These are phyloP conservation scores for Wallacemonas sp. DNA, from an alignment of 208 protist genomes.

Conservation along the genomic window DNA sequence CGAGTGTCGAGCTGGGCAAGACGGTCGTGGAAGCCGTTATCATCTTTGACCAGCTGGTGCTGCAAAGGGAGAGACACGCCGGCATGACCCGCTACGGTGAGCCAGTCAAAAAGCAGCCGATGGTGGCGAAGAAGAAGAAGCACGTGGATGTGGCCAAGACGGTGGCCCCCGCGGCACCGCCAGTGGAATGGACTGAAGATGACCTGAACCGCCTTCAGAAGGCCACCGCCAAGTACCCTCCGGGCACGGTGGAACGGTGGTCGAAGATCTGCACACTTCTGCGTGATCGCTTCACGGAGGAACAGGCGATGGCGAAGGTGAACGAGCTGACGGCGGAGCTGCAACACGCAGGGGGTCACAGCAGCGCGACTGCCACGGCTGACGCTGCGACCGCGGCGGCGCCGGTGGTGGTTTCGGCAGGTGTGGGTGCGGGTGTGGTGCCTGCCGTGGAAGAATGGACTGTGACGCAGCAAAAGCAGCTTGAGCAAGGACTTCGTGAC, in stretches of 20 bases:
- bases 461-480: constrained; percentile 93
- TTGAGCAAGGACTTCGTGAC: constrained; percentile 92
- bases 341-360: constrained; percentile 24
- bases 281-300: constrained; percentile 75
- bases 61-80: constrained; percentile 57
- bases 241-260: constrained; percentile 92
- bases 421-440: too few species aligned
- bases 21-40: constrained; percentile 58
- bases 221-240: constrained; percentile 93
- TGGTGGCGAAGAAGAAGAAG: constrained; percentile 16
- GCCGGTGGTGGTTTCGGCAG: too few species aligned
- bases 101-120: constrained; percentile 59
- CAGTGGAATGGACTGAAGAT: constrained; percentile 86
- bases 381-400: too few species aligned
- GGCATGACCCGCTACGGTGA: constrained; percentile 85
- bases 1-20: constrained; percentile 16
- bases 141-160: constrained; percentile 9
- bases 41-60: constrained; percentile 68
- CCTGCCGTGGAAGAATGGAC: constrained; percentile 93
- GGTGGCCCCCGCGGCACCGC: constrained; percentile 14
- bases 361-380: too few species aligned
- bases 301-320: constrained; percentile 92
- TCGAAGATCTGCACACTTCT: constrained; percentile 80
- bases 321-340: constrained; percentile 82
- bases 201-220: constrained; percentile 94